Base-by-base conservation (phyloP, 1,284 basidiomycete genomes). In the Prillingera fragicola region DNA sequence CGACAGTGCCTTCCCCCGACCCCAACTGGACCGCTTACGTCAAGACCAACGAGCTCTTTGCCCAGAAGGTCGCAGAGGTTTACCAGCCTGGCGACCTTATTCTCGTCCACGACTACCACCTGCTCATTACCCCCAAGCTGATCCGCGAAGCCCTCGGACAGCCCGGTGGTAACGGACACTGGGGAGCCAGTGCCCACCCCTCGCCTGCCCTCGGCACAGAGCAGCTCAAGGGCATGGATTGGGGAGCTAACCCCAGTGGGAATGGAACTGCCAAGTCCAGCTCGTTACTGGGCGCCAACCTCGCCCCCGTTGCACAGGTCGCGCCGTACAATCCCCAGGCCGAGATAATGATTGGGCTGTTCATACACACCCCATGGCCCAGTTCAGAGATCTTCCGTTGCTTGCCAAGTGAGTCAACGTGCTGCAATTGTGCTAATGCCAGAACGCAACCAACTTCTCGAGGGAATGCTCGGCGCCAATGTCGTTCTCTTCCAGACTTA, bases 391-490 rank as follows among this genome's bases (percentile, higher is more conserved):
- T 97, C 53, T 98, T 97, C 77, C 78, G 94, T 45, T 94, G 88
- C 71, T 72, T 96, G 35, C 91, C 90, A 4, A 81, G 84, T 85
- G 56, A 67, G 80, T 77, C 33, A 7, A 8, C 31, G 21, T 1
- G 41, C 51, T 56, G 36, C 54, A 40, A 32, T 9, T n/a, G 9
- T 47, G 12, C 35, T 37, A 17, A 37, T 17, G 41, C 21, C 54
- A 80, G 81, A 82, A 46, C 80, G 94, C 39, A 85, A 85, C 60
- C 90, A 96, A 71, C 87, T 98, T 50, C 78, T 98, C 27, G 91
- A 97, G 57, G 95, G 94, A 33, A 97, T 98, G 89, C 83, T 98
- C 35, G 92, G 92, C 32, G 90, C 94, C 41, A 94, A 96, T 72
- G 78, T 97, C 29, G 83, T 96, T 27, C 90, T 88, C 71, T 96